A percentile compares a stretch with the other conserved stretches of the same genome.
Conservation (phyloP, 2,329 filamentous ascomycete genomes). For the Tetracladium maxilliforme region DNA sequence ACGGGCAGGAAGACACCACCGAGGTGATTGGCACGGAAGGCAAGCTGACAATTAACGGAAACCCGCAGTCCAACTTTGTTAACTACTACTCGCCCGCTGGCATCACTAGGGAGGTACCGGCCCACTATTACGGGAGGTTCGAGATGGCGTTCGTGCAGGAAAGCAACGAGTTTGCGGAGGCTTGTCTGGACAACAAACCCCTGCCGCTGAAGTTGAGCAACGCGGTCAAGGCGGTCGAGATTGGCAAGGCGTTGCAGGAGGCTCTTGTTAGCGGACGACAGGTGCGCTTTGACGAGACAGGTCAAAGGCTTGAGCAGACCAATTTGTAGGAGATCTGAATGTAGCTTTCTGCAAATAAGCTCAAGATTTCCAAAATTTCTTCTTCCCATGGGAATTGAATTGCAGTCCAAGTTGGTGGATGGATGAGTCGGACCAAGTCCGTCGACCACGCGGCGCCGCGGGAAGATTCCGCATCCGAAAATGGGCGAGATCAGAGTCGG, state of each 20-base stretch:
- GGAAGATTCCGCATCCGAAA: too few species aligned
- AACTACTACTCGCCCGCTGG: constrained; percentile 9
- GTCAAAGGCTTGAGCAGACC: constrained; percentile 10
- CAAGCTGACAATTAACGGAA: constrained; percentile 18
- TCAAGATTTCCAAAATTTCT: too few species aligned
- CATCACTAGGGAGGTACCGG: constrained; percentile 9
- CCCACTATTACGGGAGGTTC: constrained; percentile 12
- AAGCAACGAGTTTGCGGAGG: constrained; percentile 9
- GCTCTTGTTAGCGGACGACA: constrained; percentile 3
- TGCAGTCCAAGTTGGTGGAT: too few species aligned
- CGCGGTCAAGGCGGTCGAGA: constrained; percentile 31
- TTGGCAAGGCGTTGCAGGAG: constrained; percentile 8
- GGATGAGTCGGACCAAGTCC: too few species aligned
- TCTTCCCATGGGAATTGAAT: too few species aligned
- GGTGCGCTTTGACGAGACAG: constrained; percentile 4
- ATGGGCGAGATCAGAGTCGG: too few species aligned
- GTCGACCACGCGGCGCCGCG: too few species aligned
- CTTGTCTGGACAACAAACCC: constrained; percentile 5
- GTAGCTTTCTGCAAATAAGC: too few species aligned
- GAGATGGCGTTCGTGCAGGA: constrained; percentile 12
- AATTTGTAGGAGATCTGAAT: too few species aligned
- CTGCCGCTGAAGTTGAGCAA: constrained; percentile 23
- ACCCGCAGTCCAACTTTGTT: constrained; percentile 11
- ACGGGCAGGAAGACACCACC: constrained; percentile 25
- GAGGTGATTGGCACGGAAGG: constrained; percentile 24